Evolutionary conservation across 192 early-diverging fungal species (phyloP), one percentile per base, ranked within the genome.

Genomic region (Globomyces pollinis-pini): DNA sequence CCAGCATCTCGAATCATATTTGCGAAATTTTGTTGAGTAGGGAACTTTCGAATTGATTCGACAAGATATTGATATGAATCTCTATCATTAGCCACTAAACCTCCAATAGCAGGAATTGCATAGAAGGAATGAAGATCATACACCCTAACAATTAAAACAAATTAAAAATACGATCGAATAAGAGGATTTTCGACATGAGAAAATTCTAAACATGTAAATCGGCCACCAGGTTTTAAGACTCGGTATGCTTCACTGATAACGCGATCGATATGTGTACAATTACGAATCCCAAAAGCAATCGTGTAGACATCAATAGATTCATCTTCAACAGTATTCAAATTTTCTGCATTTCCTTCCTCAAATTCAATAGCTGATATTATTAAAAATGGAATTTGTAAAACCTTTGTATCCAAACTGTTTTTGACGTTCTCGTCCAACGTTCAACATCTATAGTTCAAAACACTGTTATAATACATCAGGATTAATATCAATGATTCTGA

Each of bases 261-360:
- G 9, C 70, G 75, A 58, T 96, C 91, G 20, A 93, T 77, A 57
- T 94, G 88, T 1, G 96, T 97, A 72, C 90, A 93, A 71, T 99
- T 99, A 60, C 94, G 84, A 61, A 99, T 99, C 18, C 96, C 96
- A 74, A 97, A 97, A 21, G 96, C 93, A 55, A 99, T 99, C 1
- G 94, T 91, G 66, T 95, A 99, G 1, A 85, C 86, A 66, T 99
- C 96, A 43, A 91, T 81, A 11, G 86, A 85, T 28, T 83, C 77
- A 63, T 86, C 81, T 3, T 83, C 74, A 38, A 97, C 83, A 28
- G 64, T 79, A 52, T 91, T 81, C 6, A 67, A 67, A 3, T 80
- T 78, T 75, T 45, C 32, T 38, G 21, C 53, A 58, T 55, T 62
- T 28, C 28, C 31, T 39, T 38, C 16, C 23, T 30, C 20, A 56